Percentiles rank a stretch among this genome's conserved stretches.
phyloP scores from a whole-genome alignment of 108 stramenopile species.

The Skeletonema tropicum region DNA sequence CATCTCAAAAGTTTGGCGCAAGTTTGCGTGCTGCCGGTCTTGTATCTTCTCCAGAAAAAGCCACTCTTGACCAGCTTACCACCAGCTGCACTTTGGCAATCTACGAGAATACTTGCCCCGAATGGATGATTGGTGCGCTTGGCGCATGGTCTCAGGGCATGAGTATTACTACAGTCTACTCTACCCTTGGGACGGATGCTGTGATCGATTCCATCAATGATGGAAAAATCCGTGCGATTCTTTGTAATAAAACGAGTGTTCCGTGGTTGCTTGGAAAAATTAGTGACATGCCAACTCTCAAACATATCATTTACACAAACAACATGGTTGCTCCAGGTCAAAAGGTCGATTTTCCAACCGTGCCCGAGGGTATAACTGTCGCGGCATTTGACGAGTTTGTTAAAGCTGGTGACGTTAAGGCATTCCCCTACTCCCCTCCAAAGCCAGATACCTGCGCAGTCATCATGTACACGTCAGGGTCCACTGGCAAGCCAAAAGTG shows the following conservation, averaged over 20 bases:
- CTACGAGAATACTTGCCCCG: conserved; percentile 90
- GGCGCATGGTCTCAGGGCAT: conserved; percentile 84
- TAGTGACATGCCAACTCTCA: conserved; percentile 78
- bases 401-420: conserved; percentile 64
- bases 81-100: conserved; percentile 88
- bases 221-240: conserved; percentile 77
- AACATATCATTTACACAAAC: conserved; percentile 84
- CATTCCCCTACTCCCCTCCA: conserved; percentile 76
- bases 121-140: conserved; percentile 89
- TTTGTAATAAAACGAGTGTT: conserved; percentile 87
- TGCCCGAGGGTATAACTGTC: conserved; percentile 56
- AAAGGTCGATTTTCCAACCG: conserved; percentile 56
- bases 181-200: conserved; percentile 91
- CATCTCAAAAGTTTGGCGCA: conserved; percentile 80
- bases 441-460: conserved; percentile 83
- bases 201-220: conserved; percentile 87
- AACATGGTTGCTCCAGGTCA: conserved; percentile 70
- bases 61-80: conserved; percentile 74
- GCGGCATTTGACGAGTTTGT: conserved; percentile 83
- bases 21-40: conserved; percentile 69
- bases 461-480: conserved; percentile 96
- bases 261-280: conserved; percentile 50
- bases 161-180: conserved; percentile 89
- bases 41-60: conserved; percentile 60
- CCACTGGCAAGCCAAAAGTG: conserved; percentile 85